Conservation (phyloP, 305 asterid species). For the Solanum aculeatissimum region DNA sequence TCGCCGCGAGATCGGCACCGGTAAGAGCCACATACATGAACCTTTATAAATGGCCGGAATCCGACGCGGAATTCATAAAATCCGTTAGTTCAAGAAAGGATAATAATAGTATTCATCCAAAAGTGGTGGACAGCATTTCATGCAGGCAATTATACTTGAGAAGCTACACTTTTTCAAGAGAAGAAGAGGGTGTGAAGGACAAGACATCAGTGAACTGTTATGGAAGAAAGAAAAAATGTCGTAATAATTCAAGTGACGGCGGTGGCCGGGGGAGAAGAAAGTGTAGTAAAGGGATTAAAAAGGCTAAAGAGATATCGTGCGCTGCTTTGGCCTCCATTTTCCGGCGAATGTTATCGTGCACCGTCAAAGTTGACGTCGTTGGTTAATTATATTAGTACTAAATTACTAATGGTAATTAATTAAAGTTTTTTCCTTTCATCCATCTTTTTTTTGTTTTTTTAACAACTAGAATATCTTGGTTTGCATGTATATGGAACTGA, state of each 20-base stretch:
- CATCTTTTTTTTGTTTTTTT: neutral
- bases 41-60: constrained; percentile 80
- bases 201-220: constrained; percentile 22
- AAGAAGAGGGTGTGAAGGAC: constrained; percentile 16
- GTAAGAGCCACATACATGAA: constrained; percentile 48
- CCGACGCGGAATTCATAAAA: constrained; percentile 60
- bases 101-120: constrained; percentile 2
- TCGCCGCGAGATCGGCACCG: constrained; percentile 23
- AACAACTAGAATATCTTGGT: neutral
- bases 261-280: neutral
- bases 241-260: too few relatives aligned
- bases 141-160: constrained; percentile 65
- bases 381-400: neutral
- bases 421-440: neutral
- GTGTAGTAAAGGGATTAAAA: neutral
- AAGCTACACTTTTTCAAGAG: constrained; percentile 73
- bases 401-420: neutral
- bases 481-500: neutral
- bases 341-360: constrained; percentile 22
- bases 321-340: constrained; percentile 12
- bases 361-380: constrained; percentile 24
- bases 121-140: constrained; percentile 59
- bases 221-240: neutral
- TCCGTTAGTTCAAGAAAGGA: constrained; percentile 34
- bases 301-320: constrained; percentile 12